These are phyloP conservation scores for Zygosaccharomyces bailii DNA, from an alignment of 805 yeast species.

Conservation along the genomic window DNA sequence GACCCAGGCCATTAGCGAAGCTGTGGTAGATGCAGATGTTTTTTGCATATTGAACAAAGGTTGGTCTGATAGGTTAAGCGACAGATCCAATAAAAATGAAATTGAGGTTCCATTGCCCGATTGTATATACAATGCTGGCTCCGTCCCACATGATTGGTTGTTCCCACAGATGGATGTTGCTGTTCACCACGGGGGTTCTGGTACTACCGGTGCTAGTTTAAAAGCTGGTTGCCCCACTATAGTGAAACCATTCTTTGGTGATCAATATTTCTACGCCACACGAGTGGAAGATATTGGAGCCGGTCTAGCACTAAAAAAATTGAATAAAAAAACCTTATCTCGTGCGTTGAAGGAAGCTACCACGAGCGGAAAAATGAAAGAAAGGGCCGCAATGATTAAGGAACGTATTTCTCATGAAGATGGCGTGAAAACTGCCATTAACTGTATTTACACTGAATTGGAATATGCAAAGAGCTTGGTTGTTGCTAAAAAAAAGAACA, in stretches of 20 bases:
- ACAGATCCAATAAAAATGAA: conserved; percentile 32
- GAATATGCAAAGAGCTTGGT: conserved; percentile 69
- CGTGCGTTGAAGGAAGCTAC: conserved; percentile 70
- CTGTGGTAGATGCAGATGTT: conserved; percentile 77
- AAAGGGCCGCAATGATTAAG: conserved; percentile 63
- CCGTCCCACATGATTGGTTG: conserved; percentile 91
- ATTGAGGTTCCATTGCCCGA: conserved; percentile 54
- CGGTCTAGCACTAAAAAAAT: conserved; percentile 66
- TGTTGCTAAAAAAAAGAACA: conserved; percentile 40
- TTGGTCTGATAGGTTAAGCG: conserved; percentile 76
- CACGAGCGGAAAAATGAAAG: conserved; percentile 60
- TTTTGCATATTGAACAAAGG: conserved; percentile 88
- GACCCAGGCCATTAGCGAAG: conserved; percentile 73
- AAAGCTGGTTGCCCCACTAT: conserved; percentile 85
- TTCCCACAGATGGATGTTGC: conserved; percentile 88
- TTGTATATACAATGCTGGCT: conserved; percentile 64
- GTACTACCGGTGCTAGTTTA: conserved; percentile 90
- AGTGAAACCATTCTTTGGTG: conserved; percentile 93
- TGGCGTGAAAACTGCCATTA: conserved; percentile 77
- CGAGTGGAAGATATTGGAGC: conserved; percentile 87
- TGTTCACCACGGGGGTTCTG: conserved; percentile 97
- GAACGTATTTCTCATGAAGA: conserved; percentile 63
- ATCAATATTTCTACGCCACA: conserved; percentile 87
- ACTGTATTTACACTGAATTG: conserved; percentile 70
- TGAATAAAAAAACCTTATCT: conserved; percentile 60